phyloP scores from a whole-genome alignment of 2,329 filamentous ascomycete genomes.

The Neobulgaria alba region DNA sequence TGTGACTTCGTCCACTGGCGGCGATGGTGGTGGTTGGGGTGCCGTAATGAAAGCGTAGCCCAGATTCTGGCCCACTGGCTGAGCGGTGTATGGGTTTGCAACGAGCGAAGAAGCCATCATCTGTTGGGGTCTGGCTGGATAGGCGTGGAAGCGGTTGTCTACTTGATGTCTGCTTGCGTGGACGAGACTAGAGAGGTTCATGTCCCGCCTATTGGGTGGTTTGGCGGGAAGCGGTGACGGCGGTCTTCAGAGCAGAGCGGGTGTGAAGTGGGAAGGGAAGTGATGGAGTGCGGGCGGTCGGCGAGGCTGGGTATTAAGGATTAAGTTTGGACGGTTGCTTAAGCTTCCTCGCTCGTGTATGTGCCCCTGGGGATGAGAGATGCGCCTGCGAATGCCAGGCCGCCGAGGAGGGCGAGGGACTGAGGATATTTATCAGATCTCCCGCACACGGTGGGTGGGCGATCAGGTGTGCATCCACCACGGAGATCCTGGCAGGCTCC shows the following conservation, averaged over 20 bases:
- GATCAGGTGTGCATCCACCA: conserved; percentile 44
- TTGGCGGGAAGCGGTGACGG: too few species aligned
- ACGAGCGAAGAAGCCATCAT: conserved; percentile 38
- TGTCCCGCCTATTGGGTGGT: too few species aligned
- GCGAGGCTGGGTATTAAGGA: conserved; percentile 18
- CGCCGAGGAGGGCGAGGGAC: conserved; percentile 32
- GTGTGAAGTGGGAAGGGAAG: neutral
- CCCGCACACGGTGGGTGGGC: conserved; percentile 38
- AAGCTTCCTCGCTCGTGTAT: conserved; percentile 26
- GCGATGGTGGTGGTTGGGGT: conserved; percentile 62
- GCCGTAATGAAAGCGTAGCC: conserved; percentile 39
- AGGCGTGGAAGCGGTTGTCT: conserved; percentile 21
- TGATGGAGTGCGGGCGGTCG: conserved; percentile 6
- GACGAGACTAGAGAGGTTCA: conserved; percentile 31
- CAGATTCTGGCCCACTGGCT: conserved; percentile 36
- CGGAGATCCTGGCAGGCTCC: conserved; percentile 38
- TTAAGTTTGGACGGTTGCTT: conserved; percentile 21
- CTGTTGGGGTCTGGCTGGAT: conserved; percentile 27
- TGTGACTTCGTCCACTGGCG: conserved; percentile 62
- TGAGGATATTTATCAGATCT: conserved; percentile 42
- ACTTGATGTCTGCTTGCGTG: conserved; percentile 26
- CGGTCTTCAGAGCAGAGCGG: too few species aligned
- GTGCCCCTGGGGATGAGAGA: conserved; percentile 20
- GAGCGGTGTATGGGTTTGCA: conserved; percentile 37
- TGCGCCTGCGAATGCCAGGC: conserved; percentile 26